phyloP scores from a whole-genome alignment of 2,329 filamentous ascomycete species.

The Pleomassaria siparia region DNA sequence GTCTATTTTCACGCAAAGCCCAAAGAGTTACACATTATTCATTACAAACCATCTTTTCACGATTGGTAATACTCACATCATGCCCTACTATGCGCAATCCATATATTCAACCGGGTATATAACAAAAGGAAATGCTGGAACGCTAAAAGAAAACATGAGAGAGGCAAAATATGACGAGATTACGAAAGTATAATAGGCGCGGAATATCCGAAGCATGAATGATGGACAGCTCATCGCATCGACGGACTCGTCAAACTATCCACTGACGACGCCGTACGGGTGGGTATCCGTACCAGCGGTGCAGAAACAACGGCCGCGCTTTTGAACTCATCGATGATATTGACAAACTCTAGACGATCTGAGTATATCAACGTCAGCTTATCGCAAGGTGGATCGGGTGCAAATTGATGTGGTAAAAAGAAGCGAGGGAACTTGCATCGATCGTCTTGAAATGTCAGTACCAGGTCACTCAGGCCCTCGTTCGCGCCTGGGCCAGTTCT shows the following conservation, averaged over 20 bases:
- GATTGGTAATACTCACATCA: too few relatives aligned
- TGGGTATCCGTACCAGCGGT: constrained; percentile 1
- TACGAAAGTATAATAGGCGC: not conserved
- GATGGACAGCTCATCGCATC: constrained; percentile 3
- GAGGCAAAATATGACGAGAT: not conserved
- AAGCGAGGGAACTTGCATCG: constrained; percentile 1
- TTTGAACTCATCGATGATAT: constrained; percentile 15
- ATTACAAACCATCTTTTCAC: too few relatives aligned
- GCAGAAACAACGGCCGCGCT: constrained; percentile 3
- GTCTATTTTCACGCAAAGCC: too few relatives aligned
- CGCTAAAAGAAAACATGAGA: not conserved
- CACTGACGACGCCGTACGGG: not conserved
- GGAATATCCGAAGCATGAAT: too few relatives aligned
- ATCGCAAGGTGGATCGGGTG: too few relatives aligned
- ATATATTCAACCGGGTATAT: too few relatives aligned
- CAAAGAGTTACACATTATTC: too few relatives aligned
- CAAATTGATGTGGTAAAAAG: not conserved
- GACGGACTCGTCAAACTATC: constrained; percentile 2
- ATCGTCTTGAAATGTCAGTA: constrained; percentile 13
- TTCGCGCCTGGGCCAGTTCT: not conserved
- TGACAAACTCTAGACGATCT: constrained; percentile 18
- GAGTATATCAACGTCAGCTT: not conserved
- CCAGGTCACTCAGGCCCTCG: constrained; percentile 6
- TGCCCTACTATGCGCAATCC: too few relatives aligned
- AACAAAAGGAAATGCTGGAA: too few relatives aligned